A percentile compares a stretch with the other conserved stretches of the same genome.
Conservation (phyloP, 2,329 filamentous ascomycete species). For the Alternaria sp. region DNA sequence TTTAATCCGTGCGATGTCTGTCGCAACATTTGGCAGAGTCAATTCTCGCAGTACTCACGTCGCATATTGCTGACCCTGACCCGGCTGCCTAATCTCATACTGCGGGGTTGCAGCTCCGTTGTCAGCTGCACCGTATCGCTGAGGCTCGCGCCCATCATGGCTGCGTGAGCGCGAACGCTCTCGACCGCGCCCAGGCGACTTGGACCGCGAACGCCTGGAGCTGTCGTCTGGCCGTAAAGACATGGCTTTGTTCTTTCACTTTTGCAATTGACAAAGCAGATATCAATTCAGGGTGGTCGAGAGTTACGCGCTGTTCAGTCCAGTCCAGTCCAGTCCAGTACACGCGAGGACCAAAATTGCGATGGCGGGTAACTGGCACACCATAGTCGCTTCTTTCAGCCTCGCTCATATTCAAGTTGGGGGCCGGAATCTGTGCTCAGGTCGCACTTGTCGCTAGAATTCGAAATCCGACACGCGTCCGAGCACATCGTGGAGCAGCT, state of each 20-base stretch:
- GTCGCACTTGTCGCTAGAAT: background rate
- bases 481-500: constrained; percentile 2
- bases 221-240: constrained; percentile 55
- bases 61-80: constrained; percentile 37
- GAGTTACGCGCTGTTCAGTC: constrained; percentile 4
- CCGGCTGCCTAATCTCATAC: constrained; percentile 54
- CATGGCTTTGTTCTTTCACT: constrained; percentile 35
- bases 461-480: background rate
- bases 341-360: constrained; percentile 23
- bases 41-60: constrained; percentile 40
- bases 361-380: constrained; percentile 30
- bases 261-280: background rate
- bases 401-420: constrained; percentile 21
- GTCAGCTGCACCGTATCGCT: constrained; percentile 43
- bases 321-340: background rate
- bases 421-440: constrained; percentile 18
- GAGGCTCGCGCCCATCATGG: constrained; percentile 50
- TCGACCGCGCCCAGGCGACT: constrained; percentile 51
- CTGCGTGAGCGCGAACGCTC: constrained; percentile 53
- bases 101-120: constrained; percentile 44
- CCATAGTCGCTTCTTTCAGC: constrained; percentile 19
- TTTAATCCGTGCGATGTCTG: constrained; percentile 16
- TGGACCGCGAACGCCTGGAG: constrained; percentile 53
- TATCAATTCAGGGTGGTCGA: constrained; percentile 10
- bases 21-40: constrained; percentile 4